phyloP scores from a whole-genome alignment of 495 filamentous ascomycete genomes.

The Mycothermus thermophilus region DNA sequence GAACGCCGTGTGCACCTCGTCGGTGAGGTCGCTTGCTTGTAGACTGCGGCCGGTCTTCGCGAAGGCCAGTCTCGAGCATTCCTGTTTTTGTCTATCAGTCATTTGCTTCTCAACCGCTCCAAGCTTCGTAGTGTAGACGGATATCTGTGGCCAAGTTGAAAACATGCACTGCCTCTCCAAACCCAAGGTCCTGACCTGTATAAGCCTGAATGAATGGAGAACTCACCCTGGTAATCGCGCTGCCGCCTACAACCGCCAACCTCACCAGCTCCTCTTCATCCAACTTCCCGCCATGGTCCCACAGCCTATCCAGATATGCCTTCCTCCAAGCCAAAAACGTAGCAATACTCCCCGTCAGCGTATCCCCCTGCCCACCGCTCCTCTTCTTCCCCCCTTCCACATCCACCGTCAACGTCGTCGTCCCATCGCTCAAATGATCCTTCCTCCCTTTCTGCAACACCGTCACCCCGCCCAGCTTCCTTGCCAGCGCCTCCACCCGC shows the following conservation, averaged over 20 bases:
- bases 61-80: constrained; percentile 82
- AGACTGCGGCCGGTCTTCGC: constrained; percentile 74
- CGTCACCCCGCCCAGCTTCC: constrained; percentile 73
- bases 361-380: constrained; percentile 91
- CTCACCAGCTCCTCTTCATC: constrained; percentile 51
- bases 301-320: constrained; percentile 70
- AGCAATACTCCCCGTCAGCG: constrained; percentile 75
- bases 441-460: constrained; percentile 80
- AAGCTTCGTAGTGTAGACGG: no score
- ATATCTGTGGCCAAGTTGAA: no score
- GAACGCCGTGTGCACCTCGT: constrained; percentile 76
- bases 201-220: no score
- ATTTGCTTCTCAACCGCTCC: no score
- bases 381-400: constrained; percentile 71
- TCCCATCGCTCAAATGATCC: constrained; percentile 78
- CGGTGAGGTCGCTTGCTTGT: constrained; percentile 89
- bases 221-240: constrained; percentile 61
- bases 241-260: constrained; percentile 75
- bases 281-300: constrained; percentile 51
- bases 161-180: no score
- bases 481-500: constrained; percentile 57
- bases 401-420: constrained; percentile 57
- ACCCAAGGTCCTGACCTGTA: no score
- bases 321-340: constrained; percentile 79
- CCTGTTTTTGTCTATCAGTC: constrained; percentile 22